Evolutionary conservation across 768 basidiomycete species (phyloP).

Genomic region (Psilocybe sp.): DNA sequence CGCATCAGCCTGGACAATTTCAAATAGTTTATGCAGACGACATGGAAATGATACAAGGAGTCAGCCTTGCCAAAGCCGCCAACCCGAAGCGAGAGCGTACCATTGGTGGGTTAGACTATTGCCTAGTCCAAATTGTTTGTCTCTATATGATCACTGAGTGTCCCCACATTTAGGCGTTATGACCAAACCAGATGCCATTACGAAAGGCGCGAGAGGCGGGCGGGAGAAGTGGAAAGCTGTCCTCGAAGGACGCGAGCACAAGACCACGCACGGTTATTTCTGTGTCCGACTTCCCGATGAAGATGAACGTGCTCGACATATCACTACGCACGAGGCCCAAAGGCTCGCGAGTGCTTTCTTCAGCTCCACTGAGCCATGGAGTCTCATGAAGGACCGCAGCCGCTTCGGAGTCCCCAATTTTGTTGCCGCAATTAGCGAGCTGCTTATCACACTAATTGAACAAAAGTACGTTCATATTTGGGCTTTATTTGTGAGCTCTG

Average conservation of each 20-base stretch:
- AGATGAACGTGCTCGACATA: conserved; percentile 37
- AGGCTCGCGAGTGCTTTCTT: conserved; percentile 44
- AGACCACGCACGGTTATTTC: conserved; percentile 57
- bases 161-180: conserved; percentile 53
- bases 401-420: conserved; percentile 59
- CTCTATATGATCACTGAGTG: not conserved
- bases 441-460: conserved; percentile 53
- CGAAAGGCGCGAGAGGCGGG: conserved; percentile 36
- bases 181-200: conserved; percentile 65
- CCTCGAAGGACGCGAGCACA: conserved; percentile 44
- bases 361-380: conserved; percentile 49
- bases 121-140: not conserved
- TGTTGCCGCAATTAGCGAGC: conserved; percentile 46
- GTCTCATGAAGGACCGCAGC: conserved; percentile 32
- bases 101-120: conserved; percentile 43
- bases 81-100: conserved; percentile 58
- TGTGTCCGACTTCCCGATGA: conserved; percentile 68
- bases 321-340: conserved; percentile 36
- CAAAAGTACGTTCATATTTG: conserved; percentile 37
- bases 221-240: conserved; percentile 47
- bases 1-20: not conserved
- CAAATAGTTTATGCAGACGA: conserved; percentile 45
- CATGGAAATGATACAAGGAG: conserved; percentile 61
- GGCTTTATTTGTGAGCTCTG: not conserved
- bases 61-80: conserved; percentile 49